Evolutionary conservation across 2,329 filamentous ascomycete species (phyloP).

Genomic region (Stagonosporopsis tanaceti): DNA sequence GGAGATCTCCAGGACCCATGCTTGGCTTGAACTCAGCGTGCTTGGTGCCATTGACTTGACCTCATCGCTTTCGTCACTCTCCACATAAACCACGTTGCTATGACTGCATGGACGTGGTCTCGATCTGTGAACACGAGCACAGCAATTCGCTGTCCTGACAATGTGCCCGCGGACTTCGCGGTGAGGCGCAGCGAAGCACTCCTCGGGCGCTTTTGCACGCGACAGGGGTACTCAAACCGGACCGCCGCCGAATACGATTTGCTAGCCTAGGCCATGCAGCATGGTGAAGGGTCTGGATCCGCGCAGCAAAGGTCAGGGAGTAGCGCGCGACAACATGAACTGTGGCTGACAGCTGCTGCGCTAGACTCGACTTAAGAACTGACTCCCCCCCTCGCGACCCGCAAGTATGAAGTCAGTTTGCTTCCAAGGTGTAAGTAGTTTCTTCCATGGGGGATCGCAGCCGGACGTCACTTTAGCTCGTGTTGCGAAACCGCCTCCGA

Average conservation of each 20-base stretch:
- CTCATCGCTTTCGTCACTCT: neutral
- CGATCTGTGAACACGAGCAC: neutral
- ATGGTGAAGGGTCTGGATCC: slow-evolving; percentile 10
- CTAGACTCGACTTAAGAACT: slow-evolving; percentile 1
- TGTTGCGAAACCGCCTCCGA: slow-evolving; percentile 6
- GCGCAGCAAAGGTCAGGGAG: neutral
- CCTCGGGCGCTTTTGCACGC: slow-evolving; percentile 4
- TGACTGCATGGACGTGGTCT: neutral
- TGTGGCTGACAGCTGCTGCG: slow-evolving; percentile 14
- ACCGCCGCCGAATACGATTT: slow-evolving; percentile 9
- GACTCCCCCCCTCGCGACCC: slow-evolving; percentile 1
- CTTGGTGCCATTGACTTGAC: slow-evolving; percentile 3
- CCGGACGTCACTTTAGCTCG: slow-evolving; percentile 5
- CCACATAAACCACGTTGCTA: neutral
- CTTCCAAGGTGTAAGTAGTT: neutral
- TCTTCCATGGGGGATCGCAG: neutral
- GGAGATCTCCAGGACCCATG: slow-evolving; percentile 12
- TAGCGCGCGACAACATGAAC: slow-evolving; percentile 15
- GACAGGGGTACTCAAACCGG: slow-evolving; percentile 9
- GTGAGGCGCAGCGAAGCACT: slow-evolving; percentile 9
- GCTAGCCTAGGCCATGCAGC: slow-evolving; percentile 6
- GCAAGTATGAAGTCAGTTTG: neutral
- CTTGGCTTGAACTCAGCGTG: neutral
- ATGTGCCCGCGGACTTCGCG: slow-evolving; percentile 1
- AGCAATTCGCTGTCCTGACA: neutral